Percentiles rank a stretch among this genome's conserved stretches.
Conservation (phyloP, 2,329 filamentous ascomycete species). For the Clonostachys chloroleuca region DNA sequence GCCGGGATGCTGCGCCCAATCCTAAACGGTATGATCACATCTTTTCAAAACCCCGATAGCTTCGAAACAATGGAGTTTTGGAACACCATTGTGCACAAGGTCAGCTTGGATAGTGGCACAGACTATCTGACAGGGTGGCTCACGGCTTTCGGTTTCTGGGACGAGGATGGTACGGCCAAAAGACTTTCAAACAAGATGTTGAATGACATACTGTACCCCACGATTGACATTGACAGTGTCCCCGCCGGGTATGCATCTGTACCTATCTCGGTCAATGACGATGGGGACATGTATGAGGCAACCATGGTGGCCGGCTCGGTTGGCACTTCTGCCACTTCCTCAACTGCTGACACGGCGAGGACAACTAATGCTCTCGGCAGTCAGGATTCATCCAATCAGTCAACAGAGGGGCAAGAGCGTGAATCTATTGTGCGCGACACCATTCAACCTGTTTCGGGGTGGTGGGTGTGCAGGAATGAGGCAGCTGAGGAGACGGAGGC, state of each 20-base stretch:
- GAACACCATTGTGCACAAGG: constrained; percentile 11
- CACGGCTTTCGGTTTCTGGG: neutral
- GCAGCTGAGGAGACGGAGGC: neutral
- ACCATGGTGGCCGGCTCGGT: constrained; percentile 1
- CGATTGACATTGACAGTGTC: neutral
- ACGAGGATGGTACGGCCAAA: neutral
- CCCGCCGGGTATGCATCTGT: neutral
- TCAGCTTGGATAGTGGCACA: neutral
- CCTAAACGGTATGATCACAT: constrained; percentile 26
- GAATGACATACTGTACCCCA: neutral
- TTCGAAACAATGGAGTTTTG: constrained; percentile 27
- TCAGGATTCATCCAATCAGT: neutral
- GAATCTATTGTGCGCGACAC: neutral
- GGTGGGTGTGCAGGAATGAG: constrained; percentile 1
- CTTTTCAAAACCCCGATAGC: constrained; percentile 21
- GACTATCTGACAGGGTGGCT: constrained; percentile 1
- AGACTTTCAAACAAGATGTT: neutral
- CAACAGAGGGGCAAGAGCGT: neutral
- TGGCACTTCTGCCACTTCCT: neutral
- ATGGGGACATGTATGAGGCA: neutral
- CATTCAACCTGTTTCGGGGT: neutral
- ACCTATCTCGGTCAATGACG: neutral
- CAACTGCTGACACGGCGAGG: neutral
- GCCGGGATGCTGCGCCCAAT: constrained; percentile 26
- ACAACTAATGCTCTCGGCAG: neutral